Evolutionary conservation across 768 basidiomycete genomes (phyloP).

Genomic region (Wakefieldia striispora): DNA sequence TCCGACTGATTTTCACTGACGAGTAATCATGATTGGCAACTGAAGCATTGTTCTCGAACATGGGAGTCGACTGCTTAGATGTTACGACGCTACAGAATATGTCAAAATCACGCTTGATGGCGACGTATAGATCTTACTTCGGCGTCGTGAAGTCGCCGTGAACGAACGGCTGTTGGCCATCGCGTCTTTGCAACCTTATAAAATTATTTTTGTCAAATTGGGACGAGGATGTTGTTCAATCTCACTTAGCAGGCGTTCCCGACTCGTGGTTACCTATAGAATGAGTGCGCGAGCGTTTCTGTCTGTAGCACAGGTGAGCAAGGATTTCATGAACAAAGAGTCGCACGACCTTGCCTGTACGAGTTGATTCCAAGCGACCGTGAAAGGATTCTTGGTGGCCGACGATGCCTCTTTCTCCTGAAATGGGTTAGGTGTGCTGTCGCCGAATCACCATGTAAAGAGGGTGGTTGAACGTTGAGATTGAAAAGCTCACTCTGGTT

Average conservation of each 20-base stretch:
- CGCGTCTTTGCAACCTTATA: conserved; percentile 8
- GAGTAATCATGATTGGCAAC: background rate
- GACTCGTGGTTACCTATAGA: conserved; percentile 12
- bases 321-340: background rate
- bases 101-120: background rate
- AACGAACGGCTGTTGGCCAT: background rate
- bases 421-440: background rate
- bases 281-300: conserved; percentile 24
- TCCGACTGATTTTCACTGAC: conserved; percentile 5
- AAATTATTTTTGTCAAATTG: background rate
- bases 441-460: background rate
- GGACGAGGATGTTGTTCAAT: background rate
- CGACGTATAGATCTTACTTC: background rate
- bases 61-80: background rate
- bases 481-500: conserved; percentile 1
- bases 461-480: background rate
- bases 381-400: conserved; percentile 15
- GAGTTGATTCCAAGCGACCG: conserved; percentile 21
- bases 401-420: background rate
- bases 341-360: conserved; percentile 12
- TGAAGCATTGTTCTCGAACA: background rate
- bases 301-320: conserved; percentile 10
- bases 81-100: background rate
- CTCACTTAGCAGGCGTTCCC: conserved; percentile 25
- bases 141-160: conserved; percentile 10